Base-by-base conservation (phyloP, 2,329 filamentous ascomycete species). In the Beauveria bassiana region DNA sequence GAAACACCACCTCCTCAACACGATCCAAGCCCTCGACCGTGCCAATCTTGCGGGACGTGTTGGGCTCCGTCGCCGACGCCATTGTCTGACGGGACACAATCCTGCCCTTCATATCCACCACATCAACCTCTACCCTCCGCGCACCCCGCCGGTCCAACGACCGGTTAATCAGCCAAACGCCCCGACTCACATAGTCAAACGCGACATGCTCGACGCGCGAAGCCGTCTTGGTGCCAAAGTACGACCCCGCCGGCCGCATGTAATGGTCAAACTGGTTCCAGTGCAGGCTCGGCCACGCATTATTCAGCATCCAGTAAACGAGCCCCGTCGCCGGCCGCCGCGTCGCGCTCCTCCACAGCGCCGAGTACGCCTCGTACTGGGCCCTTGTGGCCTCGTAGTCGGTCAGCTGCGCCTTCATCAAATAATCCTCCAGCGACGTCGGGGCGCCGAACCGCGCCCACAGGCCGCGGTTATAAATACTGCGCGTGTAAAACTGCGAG, bases 281-380 rank as follows among this genome's bases (percentile, higher is more conserved):
- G 67, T 87, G 85, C 31, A 88, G 72, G 60, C 78, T 81, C 0
- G 86, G 85, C 84, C 85, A 88, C 0, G 85, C 85, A 51, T 80
- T 80, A 65, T 86, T 86, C 59, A 87, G 70, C 85, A 88, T 87
- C 85, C 85, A 88, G 72, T 88, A 88, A 18, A 88, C 80, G 53
- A 83, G 54, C 0, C 85, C 85, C 0, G 84, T 87, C 0, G 84
- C 83, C 0, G 83, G 81, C 3, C 80, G 80, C 5, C 80, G 73
- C 1, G 72, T 69, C 1, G 74, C 75, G 63, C 69, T 81, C 78
- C 83, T 81, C 78, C 83, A 85, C 0, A 76, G 73, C 2, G 79
- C 73, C 0, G 78, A 74, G 66, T 80, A 87, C 0, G 73, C 83
- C 67, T 88, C 85, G 61, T 83, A 85, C 65, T 86, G 74, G 0